Conservation (phyloP, 2,329 filamentous ascomycete species). For the Alternaria sp. region DNA sequence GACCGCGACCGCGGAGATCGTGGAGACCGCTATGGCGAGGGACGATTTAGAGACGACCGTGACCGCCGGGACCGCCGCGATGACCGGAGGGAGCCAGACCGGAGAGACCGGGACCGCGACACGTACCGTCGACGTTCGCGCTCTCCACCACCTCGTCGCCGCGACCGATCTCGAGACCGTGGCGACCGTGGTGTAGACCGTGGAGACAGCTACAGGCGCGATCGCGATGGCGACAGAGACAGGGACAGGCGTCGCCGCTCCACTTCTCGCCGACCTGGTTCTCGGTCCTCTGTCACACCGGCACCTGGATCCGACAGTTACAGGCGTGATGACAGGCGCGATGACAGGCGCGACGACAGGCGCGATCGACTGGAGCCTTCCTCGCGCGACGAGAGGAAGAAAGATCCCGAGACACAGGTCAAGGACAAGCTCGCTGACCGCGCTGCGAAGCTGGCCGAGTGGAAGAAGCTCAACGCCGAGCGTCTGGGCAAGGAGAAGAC, state of each 20-base stretch:
- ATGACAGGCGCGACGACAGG: conserved; percentile 12
- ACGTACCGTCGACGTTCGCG: conserved; percentile 15
- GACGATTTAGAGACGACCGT: conserved; percentile 57
- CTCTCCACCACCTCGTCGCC: conserved; percentile 15
- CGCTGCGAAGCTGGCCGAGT: conserved; percentile 68
- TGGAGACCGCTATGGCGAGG: conserved; percentile 58
- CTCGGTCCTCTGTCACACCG: conserved; percentile 70
- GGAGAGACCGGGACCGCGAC: conserved; percentile 60
- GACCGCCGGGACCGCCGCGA: conserved; percentile 65
- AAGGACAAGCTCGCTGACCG: conserved; percentile 39
- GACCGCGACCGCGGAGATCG: conserved; percentile 43
- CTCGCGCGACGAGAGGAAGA: conserved; percentile 66
- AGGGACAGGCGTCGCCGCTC: conserved; percentile 74
- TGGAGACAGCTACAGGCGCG: conserved; percentile 66
- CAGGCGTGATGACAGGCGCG: neutral
- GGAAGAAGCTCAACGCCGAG: conserved; percentile 74
- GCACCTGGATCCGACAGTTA: conserved; percentile 14
- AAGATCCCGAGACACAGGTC: conserved; percentile 47
- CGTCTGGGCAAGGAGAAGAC: conserved; percentile 70
- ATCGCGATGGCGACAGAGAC: conserved; percentile 68
- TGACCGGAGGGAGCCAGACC: conserved; percentile 47
- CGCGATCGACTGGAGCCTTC: conserved; percentile 46
- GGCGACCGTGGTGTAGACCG: conserved; percentile 56
- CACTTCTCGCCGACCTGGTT: conserved; percentile 66
- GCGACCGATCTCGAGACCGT: conserved; percentile 23